Conservation (phyloP, 257 asterid species). For the Solanum sparsipilum region DNA sequence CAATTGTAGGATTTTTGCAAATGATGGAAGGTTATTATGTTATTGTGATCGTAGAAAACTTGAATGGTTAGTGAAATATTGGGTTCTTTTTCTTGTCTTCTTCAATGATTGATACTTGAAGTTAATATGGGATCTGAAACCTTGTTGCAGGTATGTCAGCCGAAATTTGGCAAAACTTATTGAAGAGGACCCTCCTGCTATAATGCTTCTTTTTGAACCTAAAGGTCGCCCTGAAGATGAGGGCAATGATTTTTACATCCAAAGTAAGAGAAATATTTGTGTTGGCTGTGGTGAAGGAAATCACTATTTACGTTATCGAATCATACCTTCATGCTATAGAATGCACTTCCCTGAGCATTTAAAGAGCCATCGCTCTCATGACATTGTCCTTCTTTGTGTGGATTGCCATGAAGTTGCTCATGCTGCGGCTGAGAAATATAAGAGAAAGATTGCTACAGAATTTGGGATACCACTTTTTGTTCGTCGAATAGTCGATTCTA, state of each 20-base stretch:
- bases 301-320: constrained; percentile 88
- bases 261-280: constrained; percentile 91
- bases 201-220: constrained; percentile 90
- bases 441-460: constrained; percentile 64
- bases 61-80: constrained; percentile 55
- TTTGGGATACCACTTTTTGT: constrained; percentile 70
- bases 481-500: constrained; percentile 46
- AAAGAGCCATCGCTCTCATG: constrained; percentile 96
- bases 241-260: constrained; percentile 87
- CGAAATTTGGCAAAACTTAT: constrained; percentile 79
- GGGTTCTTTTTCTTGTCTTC: not conserved
- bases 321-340: constrained; percentile 96
- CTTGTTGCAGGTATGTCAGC: constrained; percentile 54
- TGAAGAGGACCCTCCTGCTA: constrained; percentile 74
- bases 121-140: not conserved
- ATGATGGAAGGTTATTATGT: constrained; percentile 83
- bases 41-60: constrained; percentile 88
- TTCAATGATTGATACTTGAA: not conserved
- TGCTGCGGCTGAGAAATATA: constrained; percentile 90
- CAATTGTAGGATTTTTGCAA: constrained; percentile 90
- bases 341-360: constrained; percentile 95
- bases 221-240: constrained; percentile 99
- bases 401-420: constrained; percentile 97
- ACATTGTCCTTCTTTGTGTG: constrained; percentile 92
- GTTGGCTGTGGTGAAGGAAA: constrained; percentile 97